Evolutionary conservation across 2,329 filamentous ascomycete species (phyloP), one percentile per base, ranked within the genome.

Genomic region (Penicillium nordicum): DNA sequence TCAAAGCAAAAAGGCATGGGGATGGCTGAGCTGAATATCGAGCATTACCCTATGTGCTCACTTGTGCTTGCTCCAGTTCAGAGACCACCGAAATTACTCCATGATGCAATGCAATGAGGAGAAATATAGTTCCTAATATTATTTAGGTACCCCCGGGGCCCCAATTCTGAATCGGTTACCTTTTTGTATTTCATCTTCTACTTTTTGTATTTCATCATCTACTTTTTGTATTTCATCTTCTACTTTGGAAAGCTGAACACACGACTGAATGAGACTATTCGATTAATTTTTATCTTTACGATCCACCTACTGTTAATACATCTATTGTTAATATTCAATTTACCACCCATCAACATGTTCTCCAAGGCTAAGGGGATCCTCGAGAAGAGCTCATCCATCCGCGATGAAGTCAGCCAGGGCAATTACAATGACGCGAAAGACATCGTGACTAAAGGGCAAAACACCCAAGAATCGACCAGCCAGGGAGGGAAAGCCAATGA

Each of bases 21-120:
- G 10, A 45, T 57, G 53, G 46, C 48, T 46, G 32, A 43, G 12
- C 30, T 21, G 27, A 18, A 46, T 10, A 57, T 25, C 44, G 30
- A 48, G 47, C 11, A 34, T 34, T 8, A 16, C 12, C 14, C 32
- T 34, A 34, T 34, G 32, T 6, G 6, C 32, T 16, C 32, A 34
- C 32, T 12, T 34, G 32, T 34, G 14, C 32, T 34, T 34, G 14
- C 32, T 8, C 14, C 32, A 34, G 32, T 34, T 34, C 14, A 34
- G 32, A 34, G 7, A 34, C 14, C 12, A n/a, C 58, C 45, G 49
- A 64, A 25, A 5, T 45, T 10, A 52, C 7, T 47, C 44, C 48
- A 65, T 66, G 64, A 66, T 66, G 64, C 62, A 65, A 66, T 66
- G 64, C 62, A 65, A 66, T 58, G 30, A 38, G 25, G 16, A 41